These are phyloP conservation scores for Achaetomiella virescens DNA, from an alignment of 495 filamentous ascomycete genomes.

Conservation along the genomic window DNA sequence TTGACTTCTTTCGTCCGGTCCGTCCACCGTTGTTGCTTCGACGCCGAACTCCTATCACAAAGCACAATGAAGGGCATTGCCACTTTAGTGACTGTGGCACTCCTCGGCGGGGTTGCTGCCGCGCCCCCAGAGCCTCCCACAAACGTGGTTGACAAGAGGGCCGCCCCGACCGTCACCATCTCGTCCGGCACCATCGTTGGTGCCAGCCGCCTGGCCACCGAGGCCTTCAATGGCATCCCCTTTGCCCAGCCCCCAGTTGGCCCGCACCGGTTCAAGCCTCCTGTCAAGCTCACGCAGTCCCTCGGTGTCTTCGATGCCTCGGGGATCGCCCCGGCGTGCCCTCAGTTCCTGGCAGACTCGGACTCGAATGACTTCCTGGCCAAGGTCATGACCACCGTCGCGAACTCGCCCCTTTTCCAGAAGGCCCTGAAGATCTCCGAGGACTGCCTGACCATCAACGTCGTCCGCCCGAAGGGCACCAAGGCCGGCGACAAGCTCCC, in stretches of 20 bases:
- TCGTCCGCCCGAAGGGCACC: conserved; percentile 56
- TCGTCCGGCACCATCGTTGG: conserved; percentile 50
- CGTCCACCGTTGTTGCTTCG: not conserved
- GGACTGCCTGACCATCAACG: conserved; percentile 62
- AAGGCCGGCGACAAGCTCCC: conserved; percentile 52
- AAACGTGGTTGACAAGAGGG: conserved; percentile 31
- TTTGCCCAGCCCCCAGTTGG: conserved; percentile 42
- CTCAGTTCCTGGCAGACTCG: conserved; percentile 48
- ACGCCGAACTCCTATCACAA: not conserved
- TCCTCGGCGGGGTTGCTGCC: conserved; percentile 23
- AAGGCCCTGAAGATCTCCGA: conserved; percentile 44
- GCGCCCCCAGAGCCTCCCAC: conserved; percentile 29
- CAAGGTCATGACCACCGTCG: conserved; percentile 47
- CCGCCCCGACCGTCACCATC: conserved; percentile 41
- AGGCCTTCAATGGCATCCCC: conserved; percentile 46
- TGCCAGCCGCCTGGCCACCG: conserved; percentile 19
- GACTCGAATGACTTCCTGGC: conserved; percentile 34
- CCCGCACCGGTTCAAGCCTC: conserved; percentile 37
- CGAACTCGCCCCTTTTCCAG: conserved; percentile 55
- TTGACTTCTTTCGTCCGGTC: not conserved
- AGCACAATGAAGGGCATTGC: conserved; percentile 29
- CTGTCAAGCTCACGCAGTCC: conserved; percentile 34
- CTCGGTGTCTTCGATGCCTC: conserved; percentile 49
- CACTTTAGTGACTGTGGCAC: conserved; percentile 17
- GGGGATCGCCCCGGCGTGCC: conserved; percentile 45